These are phyloP conservation scores for Aureobasidium sp. DNA, from an alignment of 2,329 filamentous ascomycete species.

Conservation along the genomic window DNA sequence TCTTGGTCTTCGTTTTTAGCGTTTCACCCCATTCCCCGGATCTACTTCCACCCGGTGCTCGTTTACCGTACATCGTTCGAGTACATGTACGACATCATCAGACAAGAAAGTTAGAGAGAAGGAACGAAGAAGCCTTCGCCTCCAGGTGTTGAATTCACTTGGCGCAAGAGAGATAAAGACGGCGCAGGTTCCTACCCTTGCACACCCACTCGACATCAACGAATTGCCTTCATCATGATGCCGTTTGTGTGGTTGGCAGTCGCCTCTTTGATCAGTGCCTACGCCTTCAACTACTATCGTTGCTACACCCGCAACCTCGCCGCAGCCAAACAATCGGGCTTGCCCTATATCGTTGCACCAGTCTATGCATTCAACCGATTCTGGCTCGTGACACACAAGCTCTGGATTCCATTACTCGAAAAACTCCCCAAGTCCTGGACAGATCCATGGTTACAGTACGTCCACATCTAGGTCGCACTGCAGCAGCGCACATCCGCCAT, in stretches of 20 bases:
- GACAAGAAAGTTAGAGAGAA: not conserved
- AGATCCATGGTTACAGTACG: constrained; percentile 53
- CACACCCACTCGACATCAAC: not conserved
- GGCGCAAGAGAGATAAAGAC: not conserved
- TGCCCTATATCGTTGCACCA: constrained; percentile 36
- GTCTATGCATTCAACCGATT: constrained; percentile 40
- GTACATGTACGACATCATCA: constrained; percentile 8
- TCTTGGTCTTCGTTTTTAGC: not conserved
- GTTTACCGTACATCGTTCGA: not conserved
- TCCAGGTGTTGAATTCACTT: not conserved
- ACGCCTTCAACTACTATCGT: constrained; percentile 27
- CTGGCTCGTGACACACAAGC: constrained; percentile 47
- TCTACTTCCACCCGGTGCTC: not conserved
- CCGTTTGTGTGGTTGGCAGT: constrained; percentile 22
- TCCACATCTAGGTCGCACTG: not conserved
- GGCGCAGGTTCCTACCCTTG: not conserved
- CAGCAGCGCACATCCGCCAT: not conserved
- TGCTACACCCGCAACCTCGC: constrained; percentile 33
- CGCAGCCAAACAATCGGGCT: constrained; percentile 36
- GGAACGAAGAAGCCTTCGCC: not conserved
- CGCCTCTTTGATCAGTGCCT: constrained; percentile 26
- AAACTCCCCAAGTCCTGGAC: constrained; percentile 47
- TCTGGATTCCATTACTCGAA: constrained; percentile 50
- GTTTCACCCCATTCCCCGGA: constrained; percentile 7
- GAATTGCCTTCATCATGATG: constrained; percentile 18